Base-by-base conservation (phyloP, 306 rosid genomes). In the Casuarina cunninghamiana region DNA sequence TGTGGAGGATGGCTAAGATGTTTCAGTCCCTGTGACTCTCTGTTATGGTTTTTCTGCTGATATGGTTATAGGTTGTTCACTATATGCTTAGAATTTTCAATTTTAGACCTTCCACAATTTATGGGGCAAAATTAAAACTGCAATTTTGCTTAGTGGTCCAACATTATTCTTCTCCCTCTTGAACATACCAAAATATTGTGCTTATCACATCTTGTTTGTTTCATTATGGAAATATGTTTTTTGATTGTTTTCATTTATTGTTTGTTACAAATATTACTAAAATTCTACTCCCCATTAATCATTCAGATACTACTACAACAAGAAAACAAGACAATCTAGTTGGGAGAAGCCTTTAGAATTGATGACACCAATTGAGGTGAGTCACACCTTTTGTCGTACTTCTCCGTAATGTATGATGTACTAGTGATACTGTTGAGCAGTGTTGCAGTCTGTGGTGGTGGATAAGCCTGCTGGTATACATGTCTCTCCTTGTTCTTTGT, bases 281-380 rank as follows among this genome's bases (percentile, higher is more conserved):
- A 62, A 71, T 7, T 67, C 44, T 32, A 50, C 72, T 65, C 58
- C 61, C n/a, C 54, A 58, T 75, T 45, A 42, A 35, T 80, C 70
- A n/a, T 88, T 53, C 90, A 92, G 98, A 82, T 94, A 85, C 82
- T 94, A 90, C 80, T 92, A 89, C 87, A 94, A 94, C 88, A 84
- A 87, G 90, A 92, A 81, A 86, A 88, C 94, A 66, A 86, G 83
- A 80, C 53, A 89, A 86, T 94, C 98, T 73, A 89, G 91, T 77
- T 94, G 97, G 98, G 97, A 90, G 89, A 94, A 92, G 90, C 98
- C 96, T 77, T 79, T 88, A 5, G 97, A 90, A 80, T 83, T 94
- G 91, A 89, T 94, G 97, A 88, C 98, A 12, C 90, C 90, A 69
- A 79, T 84, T 78, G 98, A 94, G 94, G 98, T 89, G 93, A 90